Conservation (phyloP, 164 flowering plant genomes). For the Kalanchoe fedtschenkoi region DNA sequence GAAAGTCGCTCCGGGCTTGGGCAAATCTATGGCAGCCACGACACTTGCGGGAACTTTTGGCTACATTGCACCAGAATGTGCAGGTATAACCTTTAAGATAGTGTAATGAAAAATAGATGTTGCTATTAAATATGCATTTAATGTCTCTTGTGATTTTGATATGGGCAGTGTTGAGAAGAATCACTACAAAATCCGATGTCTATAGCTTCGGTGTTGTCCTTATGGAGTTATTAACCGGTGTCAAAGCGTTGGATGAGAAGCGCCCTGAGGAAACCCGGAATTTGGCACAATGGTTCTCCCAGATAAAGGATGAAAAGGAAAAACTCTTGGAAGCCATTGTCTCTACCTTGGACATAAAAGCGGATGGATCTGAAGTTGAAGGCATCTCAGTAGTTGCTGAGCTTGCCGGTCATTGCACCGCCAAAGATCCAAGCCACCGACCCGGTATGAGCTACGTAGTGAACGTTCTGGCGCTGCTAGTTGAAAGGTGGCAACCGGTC, state of each 20-base stretch:
- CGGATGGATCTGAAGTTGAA: slow-evolving; percentile 37
- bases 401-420: slow-evolving; percentile 79
- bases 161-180: slow-evolving; percentile 71
- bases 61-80: slow-evolving; percentile 47
- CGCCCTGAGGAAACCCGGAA: slow-evolving; percentile 63
- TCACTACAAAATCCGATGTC: slow-evolving; percentile 72
- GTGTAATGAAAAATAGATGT: neutral
- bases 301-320: slow-evolving; percentile 43
- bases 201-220: slow-evolving; percentile 79
- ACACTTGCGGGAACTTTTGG: slow-evolving; percentile 84
- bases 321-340: slow-evolving; percentile 47
- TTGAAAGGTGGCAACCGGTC: slow-evolving; percentile 68
- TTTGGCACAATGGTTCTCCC: slow-evolving; percentile 67
- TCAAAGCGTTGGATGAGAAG: slow-evolving; percentile 60
- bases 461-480: slow-evolving; percentile 42
- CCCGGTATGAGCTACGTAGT: slow-evolving; percentile 82
- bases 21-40: slow-evolving; percentile 54
- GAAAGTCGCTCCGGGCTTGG: slow-evolving; percentile 72
- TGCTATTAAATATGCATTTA: slow-evolving; percentile 25
- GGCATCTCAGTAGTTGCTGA: slow-evolving; percentile 51
- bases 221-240: slow-evolving; percentile 74
- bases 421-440: slow-evolving; percentile 64
- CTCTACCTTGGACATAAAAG: slow-evolving; percentile 40
- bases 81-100: neutral
- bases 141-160: slow-evolving; percentile 62